A percentile compares a stretch with the other conserved stretches of the same genome.
Evolutionary conservation across 306 rosid genomes (phyloP).

Genomic region (Cajanus cajan): DNA sequence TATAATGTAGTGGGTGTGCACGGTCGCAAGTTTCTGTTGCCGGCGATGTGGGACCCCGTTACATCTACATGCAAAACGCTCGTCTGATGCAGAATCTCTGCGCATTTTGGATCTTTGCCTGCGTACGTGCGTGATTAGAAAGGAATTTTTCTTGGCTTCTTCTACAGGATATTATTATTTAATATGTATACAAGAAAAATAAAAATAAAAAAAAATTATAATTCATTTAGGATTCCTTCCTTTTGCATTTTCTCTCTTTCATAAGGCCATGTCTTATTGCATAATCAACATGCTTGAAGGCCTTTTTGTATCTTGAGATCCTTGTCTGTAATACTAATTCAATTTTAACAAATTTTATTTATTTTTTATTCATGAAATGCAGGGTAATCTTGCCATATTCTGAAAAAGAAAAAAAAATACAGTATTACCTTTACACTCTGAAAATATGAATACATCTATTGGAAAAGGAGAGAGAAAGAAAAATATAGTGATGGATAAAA

Average conservation of each 20-base stretch:
- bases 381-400: not conserved
- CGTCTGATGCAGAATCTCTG: not conserved
- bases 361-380: not conserved
- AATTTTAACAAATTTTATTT: not conserved
- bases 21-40: conserved; percentile 42
- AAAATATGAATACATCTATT: not conserved
- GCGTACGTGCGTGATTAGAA: not conserved
- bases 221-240: not conserved
- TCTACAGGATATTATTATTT: not conserved
- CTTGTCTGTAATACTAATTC: not conserved
- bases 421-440: not conserved
- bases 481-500: not conserved
- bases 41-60: conserved; percentile 53
- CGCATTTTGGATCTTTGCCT: too few species aligned
- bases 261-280: not conserved
- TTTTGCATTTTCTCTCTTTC: not conserved
- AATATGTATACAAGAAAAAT: not conserved
- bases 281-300: not conserved
- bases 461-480: not conserved
- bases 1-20: conserved; percentile 42
- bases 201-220: not conserved
- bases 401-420: not conserved
- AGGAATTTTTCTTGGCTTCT: not conserved
- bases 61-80: conserved; percentile 47
- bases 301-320: not conserved